Evolutionary conservation across 495 filamentous ascomycete species (phyloP).

Genomic region (Cryomyces antarcticus): DNA sequence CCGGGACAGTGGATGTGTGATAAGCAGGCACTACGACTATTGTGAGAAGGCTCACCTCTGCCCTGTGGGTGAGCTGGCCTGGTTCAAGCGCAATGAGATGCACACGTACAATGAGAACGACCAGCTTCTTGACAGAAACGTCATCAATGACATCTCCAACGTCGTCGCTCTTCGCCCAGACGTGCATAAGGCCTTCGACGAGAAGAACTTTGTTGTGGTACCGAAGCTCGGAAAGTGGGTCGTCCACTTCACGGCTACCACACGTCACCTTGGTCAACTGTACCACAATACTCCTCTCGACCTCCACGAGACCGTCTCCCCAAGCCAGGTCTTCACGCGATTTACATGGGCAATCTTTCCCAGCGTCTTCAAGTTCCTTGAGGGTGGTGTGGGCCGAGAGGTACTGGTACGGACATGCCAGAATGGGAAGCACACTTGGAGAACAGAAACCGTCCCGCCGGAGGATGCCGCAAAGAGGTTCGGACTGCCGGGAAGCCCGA

Average conservation of each 20-base stretch:
- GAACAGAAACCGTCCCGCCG: background rate
- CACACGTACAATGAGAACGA: background rate
- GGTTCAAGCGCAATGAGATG: slow-evolving; percentile 6
- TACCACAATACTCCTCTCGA: slow-evolving; percentile 3
- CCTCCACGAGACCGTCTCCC: background rate
- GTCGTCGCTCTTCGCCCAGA: slow-evolving; percentile 2
- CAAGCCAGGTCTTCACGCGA: background rate
- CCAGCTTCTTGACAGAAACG: no score
- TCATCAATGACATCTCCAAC: slow-evolving; percentile 4
- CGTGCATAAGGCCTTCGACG: slow-evolving; percentile 5
- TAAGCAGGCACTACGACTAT: background rate
- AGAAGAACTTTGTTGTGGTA: slow-evolving; percentile 1
- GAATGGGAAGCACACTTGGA: background rate
- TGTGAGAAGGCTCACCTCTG: slow-evolving; percentile 5
- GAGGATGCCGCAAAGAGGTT: background rate
- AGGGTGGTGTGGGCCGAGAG: background rate
- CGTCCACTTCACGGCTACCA: slow-evolving; percentile 2
- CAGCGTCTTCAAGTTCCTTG: background rate
- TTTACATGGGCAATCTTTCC: slow-evolving; percentile 10
- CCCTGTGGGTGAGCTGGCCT: slow-evolving; percentile 1
- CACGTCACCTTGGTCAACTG: slow-evolving; percentile 1
- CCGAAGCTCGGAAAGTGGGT: slow-evolving; percentile 3
- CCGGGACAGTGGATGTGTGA: background rate
- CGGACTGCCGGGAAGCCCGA: no score
- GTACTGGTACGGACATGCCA: background rate